These are phyloP conservation scores for Phytophthora hybrid DNA, from an alignment of 352 stramenopile species.

Conservation along the genomic window DNA sequence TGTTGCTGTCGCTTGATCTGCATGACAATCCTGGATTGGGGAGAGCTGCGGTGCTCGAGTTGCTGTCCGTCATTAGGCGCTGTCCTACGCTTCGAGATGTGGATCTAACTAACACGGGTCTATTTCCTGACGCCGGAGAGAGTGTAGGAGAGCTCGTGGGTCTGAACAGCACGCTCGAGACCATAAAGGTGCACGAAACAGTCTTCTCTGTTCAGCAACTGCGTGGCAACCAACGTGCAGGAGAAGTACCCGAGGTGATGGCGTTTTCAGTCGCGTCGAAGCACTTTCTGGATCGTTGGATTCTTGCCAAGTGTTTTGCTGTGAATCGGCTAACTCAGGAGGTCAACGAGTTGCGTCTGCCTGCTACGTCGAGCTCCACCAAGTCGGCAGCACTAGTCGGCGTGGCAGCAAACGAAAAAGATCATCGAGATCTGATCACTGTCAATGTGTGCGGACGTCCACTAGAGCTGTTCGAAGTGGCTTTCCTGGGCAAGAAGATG, in stretches of 20 bases:
- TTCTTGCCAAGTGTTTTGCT: constrained; percentile 70
- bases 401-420: constrained; percentile 23
- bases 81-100: constrained; percentile 65
- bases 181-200: constrained; percentile 64
- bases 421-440: constrained; percentile 42
- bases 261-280: constrained; percentile 32
- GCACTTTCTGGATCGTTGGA: constrained; percentile 73
- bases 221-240: constrained; percentile 46
- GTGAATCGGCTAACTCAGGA: constrained; percentile 71
- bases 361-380: constrained; percentile 15
- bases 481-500: constrained; percentile 76
- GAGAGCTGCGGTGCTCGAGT: constrained; percentile 56
- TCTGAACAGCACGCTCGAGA: constrained; percentile 66
- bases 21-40: constrained; percentile 65
- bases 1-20: constrained; percentile 72
- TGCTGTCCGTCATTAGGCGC: constrained; percentile 61
- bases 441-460: constrained; percentile 61
- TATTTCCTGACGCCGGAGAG: constrained; percentile 70
- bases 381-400: constrained; percentile 20
- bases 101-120: constrained; percentile 61
- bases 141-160: constrained; percentile 63
- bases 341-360: constrained; percentile 64
- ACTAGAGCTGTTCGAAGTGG: constrained; percentile 65
- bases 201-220: constrained; percentile 58
- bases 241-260: constrained; percentile 38